A percentile compares a stretch with the other conserved stretches of the same genome.
These are phyloP conservation scores for Xylaria polymorpha DNA, from an alignment of 2,329 filamentous ascomycete species.

Conservation along the genomic window DNA sequence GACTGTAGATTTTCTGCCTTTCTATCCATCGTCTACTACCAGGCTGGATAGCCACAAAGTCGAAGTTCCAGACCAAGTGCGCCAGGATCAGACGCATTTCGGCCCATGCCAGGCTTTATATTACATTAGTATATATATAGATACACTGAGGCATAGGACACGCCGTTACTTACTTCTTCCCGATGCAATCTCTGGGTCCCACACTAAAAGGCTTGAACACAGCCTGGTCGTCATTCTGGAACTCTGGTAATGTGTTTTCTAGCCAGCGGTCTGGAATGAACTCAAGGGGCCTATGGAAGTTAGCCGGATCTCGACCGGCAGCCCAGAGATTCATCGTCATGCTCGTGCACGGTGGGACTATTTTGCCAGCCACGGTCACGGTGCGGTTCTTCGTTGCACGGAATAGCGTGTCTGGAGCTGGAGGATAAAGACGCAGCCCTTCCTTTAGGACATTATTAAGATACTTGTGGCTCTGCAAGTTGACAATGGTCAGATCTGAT, in stretches of 20 bases:
- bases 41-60: conserved; percentile 13
- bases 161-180: conserved; percentile 32
- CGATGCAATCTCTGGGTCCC: conserved; percentile 33
- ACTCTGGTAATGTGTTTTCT: conserved; percentile 18
- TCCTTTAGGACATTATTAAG: conserved; percentile 34
- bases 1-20: conserved; percentile 27
- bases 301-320: conserved; percentile 12
- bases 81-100: conserved; percentile 31
- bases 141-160: background rate
- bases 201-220: conserved; percentile 31
- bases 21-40: conserved; percentile 30
- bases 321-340: conserved; percentile 30
- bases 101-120: conserved; percentile 29
- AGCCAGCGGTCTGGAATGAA: conserved; percentile 41
- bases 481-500: conserved; percentile 40
- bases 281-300: conserved; percentile 33
- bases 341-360: conserved; percentile 34
- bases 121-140: background rate
- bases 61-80: conserved; percentile 34
- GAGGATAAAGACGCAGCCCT: conserved; percentile 34
- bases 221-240: conserved; percentile 20
- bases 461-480: conserved; percentile 27
- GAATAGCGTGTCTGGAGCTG: conserved; percentile 29
- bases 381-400: conserved; percentile 19
- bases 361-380: conserved; percentile 27